Evolutionary conservation across 108 stramenopile species (phyloP).

Genomic region (Nitzschia sp.): DNA sequence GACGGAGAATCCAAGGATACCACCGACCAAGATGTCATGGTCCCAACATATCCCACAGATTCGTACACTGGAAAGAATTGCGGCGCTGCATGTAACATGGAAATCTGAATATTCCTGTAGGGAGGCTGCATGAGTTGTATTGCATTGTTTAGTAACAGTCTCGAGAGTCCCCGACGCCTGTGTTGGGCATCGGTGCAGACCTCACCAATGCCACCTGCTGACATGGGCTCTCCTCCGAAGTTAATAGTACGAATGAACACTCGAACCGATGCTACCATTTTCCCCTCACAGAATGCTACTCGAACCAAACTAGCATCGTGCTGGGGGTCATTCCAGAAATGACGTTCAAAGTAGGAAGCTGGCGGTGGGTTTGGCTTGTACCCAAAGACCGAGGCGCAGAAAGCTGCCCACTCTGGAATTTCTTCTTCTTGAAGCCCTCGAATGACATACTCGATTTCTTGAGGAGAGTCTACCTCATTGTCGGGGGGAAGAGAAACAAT

Average conservation of each 20-base stretch:
- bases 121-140: constrained; percentile 53
- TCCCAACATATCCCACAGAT: constrained; percentile 45
- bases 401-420: constrained; percentile 51
- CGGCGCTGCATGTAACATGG: constrained; percentile 68
- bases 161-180: constrained; percentile 60
- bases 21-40: constrained; percentile 53
- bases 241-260: constrained; percentile 60
- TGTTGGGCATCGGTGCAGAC: constrained; percentile 63
- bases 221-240: constrained; percentile 9
- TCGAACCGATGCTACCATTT: constrained; percentile 66
- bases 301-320: constrained; percentile 40
- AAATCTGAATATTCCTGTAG: constrained; percentile 40
- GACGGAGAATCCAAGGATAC: constrained; percentile 4
- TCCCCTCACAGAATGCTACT: constrained; percentile 36
- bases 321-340: constrained; percentile 70
- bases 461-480: background rate
- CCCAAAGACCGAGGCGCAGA: constrained; percentile 67
- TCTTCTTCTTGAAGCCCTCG: constrained; percentile 31
- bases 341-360: constrained; percentile 62
- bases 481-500: background rate
- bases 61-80: constrained; percentile 64
- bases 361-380: constrained; percentile 74
- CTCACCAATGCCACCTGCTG: constrained; percentile 76
- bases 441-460: constrained; percentile 13
- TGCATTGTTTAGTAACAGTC: constrained; percentile 52